phyloP scores from a whole-genome alignment of 345 rosid genomes.

The Citrus inodora region DNA sequence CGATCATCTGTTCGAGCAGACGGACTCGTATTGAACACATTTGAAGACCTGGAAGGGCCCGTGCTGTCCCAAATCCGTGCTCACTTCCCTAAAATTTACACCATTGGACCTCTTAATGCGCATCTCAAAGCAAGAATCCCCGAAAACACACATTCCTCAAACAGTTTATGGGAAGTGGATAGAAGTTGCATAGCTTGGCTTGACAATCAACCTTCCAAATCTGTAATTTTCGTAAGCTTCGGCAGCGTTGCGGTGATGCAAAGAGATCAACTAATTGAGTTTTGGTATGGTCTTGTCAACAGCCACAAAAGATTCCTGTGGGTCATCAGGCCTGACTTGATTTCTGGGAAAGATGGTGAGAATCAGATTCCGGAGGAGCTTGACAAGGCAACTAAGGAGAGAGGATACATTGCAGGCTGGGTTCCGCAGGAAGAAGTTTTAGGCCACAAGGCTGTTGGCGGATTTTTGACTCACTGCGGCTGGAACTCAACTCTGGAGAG shows the following conservation, averaged over 20 bases:
- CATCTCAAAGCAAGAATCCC: constrained; percentile 30
- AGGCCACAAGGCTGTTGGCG: constrained; percentile 51
- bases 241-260: constrained; percentile 36
- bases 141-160: neutral
- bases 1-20: constrained; percentile 22
- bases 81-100: constrained; percentile 34
- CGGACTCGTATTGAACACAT: constrained; percentile 62
- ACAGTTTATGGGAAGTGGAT: constrained; percentile 37
- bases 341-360: neutral
- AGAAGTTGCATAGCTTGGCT: neutral
- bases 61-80: constrained; percentile 42
- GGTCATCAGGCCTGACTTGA: neutral
- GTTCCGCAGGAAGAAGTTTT: constrained; percentile 40
- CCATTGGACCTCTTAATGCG: constrained; percentile 56
- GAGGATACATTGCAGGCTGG: constrained; percentile 44
- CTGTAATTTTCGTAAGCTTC: constrained; percentile 44
- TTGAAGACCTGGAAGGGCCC: constrained; percentile 55
- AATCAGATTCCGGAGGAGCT: neutral
- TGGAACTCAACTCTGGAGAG: constrained; percentile 67
- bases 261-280: constrained; percentile 19
- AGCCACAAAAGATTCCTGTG: neutral
- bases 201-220: neutral
- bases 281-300: neutral
- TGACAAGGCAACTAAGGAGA: neutral
- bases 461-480: constrained; percentile 56